Conservation (phyloP, 176 grass and related monocot species). For the Carex myosuroides region DNA sequence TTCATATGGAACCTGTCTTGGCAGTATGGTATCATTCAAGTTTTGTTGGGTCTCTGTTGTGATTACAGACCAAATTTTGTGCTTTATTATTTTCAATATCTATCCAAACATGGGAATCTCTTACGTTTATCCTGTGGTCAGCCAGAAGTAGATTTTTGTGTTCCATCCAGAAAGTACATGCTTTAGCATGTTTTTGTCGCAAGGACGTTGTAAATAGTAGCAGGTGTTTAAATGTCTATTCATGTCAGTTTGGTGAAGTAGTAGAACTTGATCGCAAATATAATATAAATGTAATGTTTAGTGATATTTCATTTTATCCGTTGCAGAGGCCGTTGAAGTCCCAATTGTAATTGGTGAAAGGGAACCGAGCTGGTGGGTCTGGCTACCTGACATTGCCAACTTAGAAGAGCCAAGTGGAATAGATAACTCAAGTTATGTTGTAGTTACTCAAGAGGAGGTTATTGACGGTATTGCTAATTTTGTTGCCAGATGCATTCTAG, state of each 20-base stretch:
- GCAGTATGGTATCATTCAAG: not conserved
- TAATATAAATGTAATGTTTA: conserved; percentile 4
- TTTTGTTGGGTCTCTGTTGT: not conserved
- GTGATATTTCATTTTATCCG: conserved; percentile 17
- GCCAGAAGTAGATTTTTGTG: not conserved
- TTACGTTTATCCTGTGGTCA: not conserved
- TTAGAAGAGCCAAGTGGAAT: conserved; percentile 85
- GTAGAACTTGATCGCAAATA: not conserved
- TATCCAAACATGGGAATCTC: not conserved
- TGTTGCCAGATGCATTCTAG: conserved; percentile 84
- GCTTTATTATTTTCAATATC: not conserved
- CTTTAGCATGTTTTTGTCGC: not conserved
- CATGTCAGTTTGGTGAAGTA: not conserved
- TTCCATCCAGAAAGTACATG: not conserved
- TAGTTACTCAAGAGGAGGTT: conserved; percentile 77
- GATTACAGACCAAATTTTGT: not conserved
- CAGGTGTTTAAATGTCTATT: not conserved
- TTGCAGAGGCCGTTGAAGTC: conserved; percentile 44
- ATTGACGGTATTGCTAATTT: conserved; percentile 80
- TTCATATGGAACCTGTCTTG: not conserved
- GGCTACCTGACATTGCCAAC: conserved; percentile 38
- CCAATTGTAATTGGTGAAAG: conserved; percentile 38
- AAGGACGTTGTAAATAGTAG: not conserved
- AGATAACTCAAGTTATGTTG: conserved; percentile 87
- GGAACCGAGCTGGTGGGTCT: conserved; percentile 80